phyloP scores from a whole-genome alignment of 306 rosid genomes.

The Nissolia schottii region DNA sequence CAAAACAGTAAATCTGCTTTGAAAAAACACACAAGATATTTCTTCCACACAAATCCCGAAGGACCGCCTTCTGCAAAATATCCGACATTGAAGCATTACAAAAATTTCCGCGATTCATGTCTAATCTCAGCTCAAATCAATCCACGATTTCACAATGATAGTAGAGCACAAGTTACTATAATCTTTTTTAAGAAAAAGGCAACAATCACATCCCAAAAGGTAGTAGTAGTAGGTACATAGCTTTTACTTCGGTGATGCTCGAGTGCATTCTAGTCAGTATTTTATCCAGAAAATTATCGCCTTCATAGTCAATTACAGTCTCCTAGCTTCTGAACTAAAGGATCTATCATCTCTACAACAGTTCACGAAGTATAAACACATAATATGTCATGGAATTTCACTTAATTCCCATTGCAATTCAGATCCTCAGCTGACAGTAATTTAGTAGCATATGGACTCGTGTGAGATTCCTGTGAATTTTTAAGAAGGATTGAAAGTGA shows the following conservation, averaged over 20 bases:
- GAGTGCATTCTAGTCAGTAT: not conserved
- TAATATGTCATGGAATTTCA: not conserved
- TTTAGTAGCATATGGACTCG: not conserved
- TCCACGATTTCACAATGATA: not conserved
- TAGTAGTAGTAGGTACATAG: no score
- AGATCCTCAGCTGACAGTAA: conserved; percentile 4
- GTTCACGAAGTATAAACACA: not conserved
- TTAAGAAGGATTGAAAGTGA: not conserved
- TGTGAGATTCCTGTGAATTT: not conserved
- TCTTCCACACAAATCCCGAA: not conserved
- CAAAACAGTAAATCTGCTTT: conserved; percentile 7
- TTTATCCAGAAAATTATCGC: not conserved
- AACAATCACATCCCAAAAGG: not conserved
- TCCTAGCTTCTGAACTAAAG: not conserved
- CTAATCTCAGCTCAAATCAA: not conserved
- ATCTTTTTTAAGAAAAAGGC: not conserved
- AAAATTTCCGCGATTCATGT: not conserved
- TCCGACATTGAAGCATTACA: not conserved
- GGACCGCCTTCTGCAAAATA: not conserved
- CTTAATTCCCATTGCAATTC: not conserved
- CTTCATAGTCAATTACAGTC: not conserved
- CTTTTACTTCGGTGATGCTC: not conserved
- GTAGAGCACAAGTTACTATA: not conserved
- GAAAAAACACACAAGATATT: no score
- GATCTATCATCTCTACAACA: conserved; percentile 30